Evolutionary conservation across 192 early-diverging fungal genomes (phyloP).

Genomic region (Backusella tarrabulga): DNA sequence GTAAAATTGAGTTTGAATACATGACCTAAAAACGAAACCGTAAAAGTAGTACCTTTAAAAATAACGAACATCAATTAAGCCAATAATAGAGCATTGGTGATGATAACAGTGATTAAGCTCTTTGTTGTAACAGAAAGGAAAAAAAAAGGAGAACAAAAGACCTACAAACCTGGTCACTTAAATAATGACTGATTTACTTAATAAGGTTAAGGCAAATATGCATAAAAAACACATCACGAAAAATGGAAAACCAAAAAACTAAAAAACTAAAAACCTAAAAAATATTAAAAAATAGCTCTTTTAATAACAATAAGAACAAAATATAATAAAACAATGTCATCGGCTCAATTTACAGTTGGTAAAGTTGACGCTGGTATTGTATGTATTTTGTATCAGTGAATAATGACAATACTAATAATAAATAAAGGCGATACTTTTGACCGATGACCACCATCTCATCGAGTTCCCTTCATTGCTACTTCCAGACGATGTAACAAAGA

Average conservation of each 20-base stretch:
- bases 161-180: not conserved
- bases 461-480: slow-evolving; percentile 97
- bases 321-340: slow-evolving; percentile 28
- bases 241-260: not conserved
- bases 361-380: slow-evolving; percentile 94
- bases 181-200: not conserved
- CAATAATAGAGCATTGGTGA: not conserved
- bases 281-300: no score
- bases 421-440: slow-evolving; percentile 78
- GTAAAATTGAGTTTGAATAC: not conserved
- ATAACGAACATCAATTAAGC: not conserved
- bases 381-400: slow-evolving; percentile 5
- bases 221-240: not conserved
- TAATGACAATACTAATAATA: not conserved
- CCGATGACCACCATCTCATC: slow-evolving; percentile 97
- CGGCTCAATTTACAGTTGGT: slow-evolving; percentile 82
- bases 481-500: slow-evolving; percentile 87
- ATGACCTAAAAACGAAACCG: not conserved
- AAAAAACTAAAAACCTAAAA: not conserved
- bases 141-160: not conserved
- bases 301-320: no score
- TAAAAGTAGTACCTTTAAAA: not conserved
- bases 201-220: not conserved
- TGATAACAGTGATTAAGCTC: not conserved
- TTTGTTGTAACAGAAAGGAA: not conserved